Percentiles rank a stretch among this genome's conserved stretches.
Evolutionary conservation across 75 land plant species (phyloP).

Genomic region (Cryptomeria japonica): DNA sequence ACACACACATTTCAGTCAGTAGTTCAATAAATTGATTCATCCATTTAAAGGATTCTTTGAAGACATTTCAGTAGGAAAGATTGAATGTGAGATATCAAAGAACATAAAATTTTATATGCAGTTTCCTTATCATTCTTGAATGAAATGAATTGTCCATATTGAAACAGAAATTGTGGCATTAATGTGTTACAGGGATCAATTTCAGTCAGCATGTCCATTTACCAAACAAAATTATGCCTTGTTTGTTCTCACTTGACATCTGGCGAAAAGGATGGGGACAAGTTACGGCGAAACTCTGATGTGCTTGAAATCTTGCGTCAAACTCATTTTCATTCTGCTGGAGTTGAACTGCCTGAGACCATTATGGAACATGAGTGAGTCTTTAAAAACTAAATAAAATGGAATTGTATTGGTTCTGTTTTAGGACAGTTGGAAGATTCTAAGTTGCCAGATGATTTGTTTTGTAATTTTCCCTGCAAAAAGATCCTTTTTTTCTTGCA

Average conservation of each 20-base stretch:
- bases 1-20: background rate
- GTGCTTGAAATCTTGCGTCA: constrained; percentile 74
- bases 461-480: background rate
- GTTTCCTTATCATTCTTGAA: background rate
- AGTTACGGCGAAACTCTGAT: constrained; percentile 77
- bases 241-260: constrained; percentile 90
- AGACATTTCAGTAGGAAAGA: background rate
- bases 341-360: constrained; percentile 62
- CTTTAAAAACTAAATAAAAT: background rate
- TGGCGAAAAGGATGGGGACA: constrained; percentile 81
- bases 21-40: background rate
- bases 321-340: constrained; percentile 63
- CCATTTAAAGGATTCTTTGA: background rate
- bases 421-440: background rate
- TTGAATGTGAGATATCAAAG: background rate
- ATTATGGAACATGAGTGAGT: constrained; percentile 92
- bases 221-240: constrained; percentile 81
- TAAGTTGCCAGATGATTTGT: background rate
- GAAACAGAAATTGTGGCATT: background rate
- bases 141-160: background rate
- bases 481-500: background rate
- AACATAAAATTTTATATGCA: background rate
- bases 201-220: constrained; percentile 85
- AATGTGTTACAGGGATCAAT: constrained; percentile 84
- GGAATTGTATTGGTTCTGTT: background rate